Evolutionary conservation across 306 rosid genomes (phyloP).

Genomic region (Inga oerstediana): DNA sequence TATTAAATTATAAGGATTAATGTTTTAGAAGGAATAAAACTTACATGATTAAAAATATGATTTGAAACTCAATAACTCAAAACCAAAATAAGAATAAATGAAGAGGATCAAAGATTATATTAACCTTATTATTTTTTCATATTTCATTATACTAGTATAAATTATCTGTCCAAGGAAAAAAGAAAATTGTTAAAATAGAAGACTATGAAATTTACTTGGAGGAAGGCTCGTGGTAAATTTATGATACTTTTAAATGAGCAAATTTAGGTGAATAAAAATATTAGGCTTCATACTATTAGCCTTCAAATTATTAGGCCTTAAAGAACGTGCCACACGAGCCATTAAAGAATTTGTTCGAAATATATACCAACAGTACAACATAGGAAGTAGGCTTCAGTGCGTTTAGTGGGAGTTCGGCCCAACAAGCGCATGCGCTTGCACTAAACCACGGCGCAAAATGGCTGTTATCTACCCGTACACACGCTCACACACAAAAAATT

Average conservation of each 20-base stretch:
- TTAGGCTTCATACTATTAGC: too few relatives aligned
- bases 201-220: neutral
- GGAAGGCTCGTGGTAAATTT: neutral
- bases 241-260: too few relatives aligned
- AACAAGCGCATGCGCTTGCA: constrained; percentile 21
- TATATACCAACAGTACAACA: neutral
- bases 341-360: neutral
- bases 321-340: neutral
- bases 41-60: too few relatives aligned
- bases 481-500: neutral
- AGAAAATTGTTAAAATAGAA: neutral
- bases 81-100: too few relatives aligned
- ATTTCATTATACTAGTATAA: neutral
- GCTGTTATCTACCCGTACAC: neutral
- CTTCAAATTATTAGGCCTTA: neutral
- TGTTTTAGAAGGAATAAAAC: too few relatives aligned
- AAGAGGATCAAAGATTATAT: too few relatives aligned
- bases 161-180: neutral
- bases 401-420: neutral
- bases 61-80: too few relatives aligned
- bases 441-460: constrained; percentile 3
- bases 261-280: too few relatives aligned
- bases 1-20: too few relatives aligned
- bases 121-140: too few relatives aligned
- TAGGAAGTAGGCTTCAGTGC: neutral